phyloP scores from a whole-genome alignment of 2,329 filamentous ascomycete genomes.

The Ceratocystis eucalypticola region DNA sequence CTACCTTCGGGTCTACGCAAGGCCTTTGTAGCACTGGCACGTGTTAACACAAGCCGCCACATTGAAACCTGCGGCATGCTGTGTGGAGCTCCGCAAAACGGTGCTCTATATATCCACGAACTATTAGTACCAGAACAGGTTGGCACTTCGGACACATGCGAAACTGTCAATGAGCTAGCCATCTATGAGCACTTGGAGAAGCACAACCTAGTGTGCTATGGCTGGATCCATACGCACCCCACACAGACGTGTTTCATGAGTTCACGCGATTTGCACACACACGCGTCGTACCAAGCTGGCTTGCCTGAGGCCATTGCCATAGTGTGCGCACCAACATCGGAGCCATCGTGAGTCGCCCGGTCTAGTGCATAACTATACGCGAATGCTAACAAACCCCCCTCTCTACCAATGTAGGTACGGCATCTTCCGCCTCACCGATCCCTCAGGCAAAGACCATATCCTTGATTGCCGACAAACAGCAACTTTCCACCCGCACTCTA shows the following conservation, averaged over 20 bases:
- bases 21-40: constrained; percentile 60
- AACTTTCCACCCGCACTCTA: constrained; percentile 64
- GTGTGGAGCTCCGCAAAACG: constrained; percentile 79
- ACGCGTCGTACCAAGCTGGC: constrained; percentile 90
- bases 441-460: constrained; percentile 77
- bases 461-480: constrained; percentile 63
- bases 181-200: constrained; percentile 82
- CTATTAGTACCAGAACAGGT: constrained; percentile 85
- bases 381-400: constrained; percentile 12
- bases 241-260: constrained; percentile 98
- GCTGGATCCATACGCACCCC: constrained; percentile 97
- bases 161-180: constrained; percentile 73
- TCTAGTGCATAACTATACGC: neutral
- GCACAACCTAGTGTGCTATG: constrained; percentile 71
- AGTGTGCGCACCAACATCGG: constrained; percentile 77
- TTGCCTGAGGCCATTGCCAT: constrained; percentile 92
- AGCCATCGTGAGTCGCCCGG: constrained; percentile 49
- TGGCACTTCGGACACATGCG: constrained; percentile 83
- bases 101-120: constrained; percentile 80
- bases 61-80: constrained; percentile 93
- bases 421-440: constrained; percentile 84
- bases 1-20: constrained; percentile 62
- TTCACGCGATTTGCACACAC: constrained; percentile 83
- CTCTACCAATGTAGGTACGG: constrained; percentile 49
- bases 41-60: constrained; percentile 63